Percentiles rank a stretch among this genome's conserved stretches.
phyloP scores from a whole-genome alignment of 202 grass and related monocot species.

The Tripidium arundinaceum region DNA sequence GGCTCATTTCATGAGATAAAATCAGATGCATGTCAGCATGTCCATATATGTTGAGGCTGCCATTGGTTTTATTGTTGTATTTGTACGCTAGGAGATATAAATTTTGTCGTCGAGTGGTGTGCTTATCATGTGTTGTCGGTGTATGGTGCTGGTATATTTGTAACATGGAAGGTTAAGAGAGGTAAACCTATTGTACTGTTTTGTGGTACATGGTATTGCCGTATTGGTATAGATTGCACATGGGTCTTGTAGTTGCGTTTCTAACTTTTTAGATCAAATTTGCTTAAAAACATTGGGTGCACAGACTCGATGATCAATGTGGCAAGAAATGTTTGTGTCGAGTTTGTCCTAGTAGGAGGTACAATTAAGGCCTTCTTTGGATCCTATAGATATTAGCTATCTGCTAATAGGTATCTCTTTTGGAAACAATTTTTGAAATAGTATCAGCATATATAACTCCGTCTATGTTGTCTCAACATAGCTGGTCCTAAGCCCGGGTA shows the following conservation, averaged over 20 bases:
- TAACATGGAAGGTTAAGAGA: neutral
- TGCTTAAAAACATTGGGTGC: no score
- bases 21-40: neutral
- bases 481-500: no score
- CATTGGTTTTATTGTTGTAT: constrained; percentile 13
- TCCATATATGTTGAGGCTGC: neutral
- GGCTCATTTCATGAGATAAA: neutral
- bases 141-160: neutral
- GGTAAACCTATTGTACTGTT: neutral
- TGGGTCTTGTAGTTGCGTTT: no score
- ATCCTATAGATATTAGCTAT: no score
- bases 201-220: neutral
- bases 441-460: neutral
- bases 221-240: no score
- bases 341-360: no score
- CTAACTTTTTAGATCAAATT: no score
- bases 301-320: no score
- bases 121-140: neutral
- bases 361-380: no score
- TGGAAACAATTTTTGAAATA: neutral
- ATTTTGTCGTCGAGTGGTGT: neutral
- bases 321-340: no score
- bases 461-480: no score
- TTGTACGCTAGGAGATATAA: neutral
- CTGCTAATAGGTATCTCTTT: no score